Base-by-base conservation (phyloP, 2,329 filamentous ascomycete genomes). In the Botrytis aclada region DNA sequence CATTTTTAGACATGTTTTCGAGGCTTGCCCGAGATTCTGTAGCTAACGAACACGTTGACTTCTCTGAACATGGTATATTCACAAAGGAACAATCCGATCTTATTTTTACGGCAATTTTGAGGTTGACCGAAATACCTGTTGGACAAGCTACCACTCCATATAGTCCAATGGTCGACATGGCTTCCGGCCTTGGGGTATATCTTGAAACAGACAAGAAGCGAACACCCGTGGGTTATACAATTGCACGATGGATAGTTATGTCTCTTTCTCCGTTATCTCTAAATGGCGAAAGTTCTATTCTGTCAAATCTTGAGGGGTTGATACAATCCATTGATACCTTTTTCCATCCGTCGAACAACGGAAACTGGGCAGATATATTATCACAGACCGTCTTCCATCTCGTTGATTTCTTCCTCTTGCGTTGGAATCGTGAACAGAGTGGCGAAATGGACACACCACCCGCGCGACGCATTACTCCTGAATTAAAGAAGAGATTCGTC, bases 301-400 rank as follows among this genome's bases (percentile, higher is more conserved):
- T 99, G 78, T 89, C 92, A 47, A 93, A 93, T 76, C 87, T 99
- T 8, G 95, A 99, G 81, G 95, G 93, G 0, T 86, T 99, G 70
- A 92, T 99, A 77, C 93, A 98, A 81, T 96, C 95, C 4, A 92
- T 98, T 64, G 96, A 99, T 82, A 99, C 96, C 0, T 99, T 99
- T 82, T 99, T 98, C 85, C 96, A 99, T 79, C 96, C 96, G 3
- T 99, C 96, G 3, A 99, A 99, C 81, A 93, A 95, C 70, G 96
- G 96, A 22, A 85, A 85, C 22, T 99, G 96, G 96, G 97, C 95
- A 1, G 94, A 90, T 78, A 92, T 95, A 76, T 85, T 99, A 61
- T 92, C 94, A 4, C 95, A 98, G 82, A 86, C 99, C 71, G 93
- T 96, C 8, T 95, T 95, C 81, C 97, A 97, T 82, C 86, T 99